Evolutionary conservation across 495 filamentous ascomycete genomes (phyloP), one percentile per base, ranked within the genome.

Genomic region (Evernia prunastri): DNA sequence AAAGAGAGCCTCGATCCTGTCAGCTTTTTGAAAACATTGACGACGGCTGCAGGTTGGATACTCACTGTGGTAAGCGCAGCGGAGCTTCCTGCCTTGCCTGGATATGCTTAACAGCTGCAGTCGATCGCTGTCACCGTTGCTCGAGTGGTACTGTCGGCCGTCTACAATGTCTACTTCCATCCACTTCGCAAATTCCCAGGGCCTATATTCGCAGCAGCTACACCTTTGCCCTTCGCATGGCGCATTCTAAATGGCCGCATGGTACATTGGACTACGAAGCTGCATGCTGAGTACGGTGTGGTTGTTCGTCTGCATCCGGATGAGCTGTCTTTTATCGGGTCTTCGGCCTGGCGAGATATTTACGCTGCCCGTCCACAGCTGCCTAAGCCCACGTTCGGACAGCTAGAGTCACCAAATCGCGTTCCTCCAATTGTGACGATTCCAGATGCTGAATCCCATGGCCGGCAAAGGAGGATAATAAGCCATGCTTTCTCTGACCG

Each of bases 141-240:
- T 49, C 54, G 60, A 59, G 17, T 40, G 11, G 36, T 64, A n/a
- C 27, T 60, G 9, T 56, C 59, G n/a, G 54, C 63, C 11, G 60
- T 74, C 23, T 81, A 81, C 67, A 79, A 78, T 45, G 53, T 80
- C 29, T 81, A 73, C 66, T 76, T 84, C 36, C 79, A 83, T 60
- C 82, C 82, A 8, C 72, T 82, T 9, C 66, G 70, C 37, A 70
- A 71, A 3, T 78, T 77, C 63, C 81, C 83, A 0, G 83, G 83
- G 8, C 83, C 82, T 27, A 61, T 35, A 37, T 33, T 47, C 13
- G 66, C 63, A 49, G 66, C 63, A 49, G 67, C 67, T 17, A 68
- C 64, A 35, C 66, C 63, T 18, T 27, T 64, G 1, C 69, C 69
- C 20, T 68, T 58, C 36, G 63, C 65, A 18, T 62, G 59, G 58